phyloP scores from a whole-genome alignment of 176 grass and related monocot species.

The Cocos nucifera region DNA sequence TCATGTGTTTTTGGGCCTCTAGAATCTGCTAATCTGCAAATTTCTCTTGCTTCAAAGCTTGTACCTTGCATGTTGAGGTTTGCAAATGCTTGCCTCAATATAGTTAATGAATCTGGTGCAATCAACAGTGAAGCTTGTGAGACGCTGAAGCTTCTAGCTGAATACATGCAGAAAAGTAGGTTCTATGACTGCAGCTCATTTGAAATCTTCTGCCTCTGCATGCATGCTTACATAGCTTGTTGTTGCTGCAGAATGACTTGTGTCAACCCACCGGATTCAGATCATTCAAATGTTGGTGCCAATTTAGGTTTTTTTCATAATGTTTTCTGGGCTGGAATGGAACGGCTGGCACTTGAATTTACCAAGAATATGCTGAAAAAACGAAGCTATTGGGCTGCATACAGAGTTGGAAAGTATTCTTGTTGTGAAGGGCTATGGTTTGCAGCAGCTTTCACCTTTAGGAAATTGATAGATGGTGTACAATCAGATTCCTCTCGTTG shows the following conservation, averaged over 20 bases:
- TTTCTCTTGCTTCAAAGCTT: conserved; percentile 20
- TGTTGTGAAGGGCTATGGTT: conserved; percentile 73
- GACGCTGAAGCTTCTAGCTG: conserved; percentile 35
- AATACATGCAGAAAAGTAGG: conserved; percentile 34
- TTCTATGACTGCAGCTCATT: conserved; percentile 37
- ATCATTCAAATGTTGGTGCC: conserved; percentile 6
- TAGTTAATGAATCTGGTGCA: conserved; percentile 27
- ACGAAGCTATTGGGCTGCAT: conserved; percentile 68
- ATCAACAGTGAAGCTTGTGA: conserved; percentile 28
- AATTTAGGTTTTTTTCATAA: conserved; percentile 9
- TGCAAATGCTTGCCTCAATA: conserved; percentile 45
- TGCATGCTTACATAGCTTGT: conserved; percentile 27
- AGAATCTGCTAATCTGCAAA: conserved; percentile 6
- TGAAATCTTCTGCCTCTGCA: conserved; percentile 49
- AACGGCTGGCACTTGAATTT: conserved; percentile 42
- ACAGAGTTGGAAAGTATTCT: conserved; percentile 72
- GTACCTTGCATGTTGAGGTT: conserved; percentile 35
- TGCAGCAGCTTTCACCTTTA: conserved; percentile 62
- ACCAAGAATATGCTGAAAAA: conserved; percentile 48
- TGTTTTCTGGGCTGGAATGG: conserved; percentile 44
- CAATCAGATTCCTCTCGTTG: conserved; percentile 32
- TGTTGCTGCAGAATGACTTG: conserved; percentile 19
- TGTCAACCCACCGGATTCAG: conserved; percentile 12
- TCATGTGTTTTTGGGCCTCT: conserved; percentile 1
- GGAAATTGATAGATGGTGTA: conserved; percentile 60